Evolutionary conservation across 2,329 filamentous ascomycete species (phyloP), one percentile per base, ranked within the genome.

Genomic region (Trichoderma hamatum): DNA sequence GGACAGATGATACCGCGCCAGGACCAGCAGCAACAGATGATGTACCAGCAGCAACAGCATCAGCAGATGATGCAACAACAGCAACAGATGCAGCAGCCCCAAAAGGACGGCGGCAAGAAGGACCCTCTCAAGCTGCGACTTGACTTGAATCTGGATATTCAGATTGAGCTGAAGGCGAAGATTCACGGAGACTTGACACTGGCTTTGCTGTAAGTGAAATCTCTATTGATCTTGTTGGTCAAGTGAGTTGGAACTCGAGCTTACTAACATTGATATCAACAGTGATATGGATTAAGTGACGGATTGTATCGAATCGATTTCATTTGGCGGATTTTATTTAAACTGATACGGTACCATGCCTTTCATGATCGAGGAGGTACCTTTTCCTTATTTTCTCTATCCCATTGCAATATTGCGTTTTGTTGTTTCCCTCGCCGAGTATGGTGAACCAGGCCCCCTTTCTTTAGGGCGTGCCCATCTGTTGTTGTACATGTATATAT

Each of bases 151-250:
- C 80, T 94, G 65, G 92, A 94, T 75, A 85, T 94, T 63, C 91
- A 94, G 80, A 91, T 94, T 73, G 88, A 93, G 78, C 82, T 94
- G 67, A 93, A 93, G 83, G 92, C 92, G 24, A 90, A 88, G 77
- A 93, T 94, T 71, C 88, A 93, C 73, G 92, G 92, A 74, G 92
- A 94, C 81, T 78, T 94, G 75, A 92, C 90, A 10, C 79, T 93
- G 70, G 88, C 87, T 69, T 83, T 93, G 76, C 88, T 91, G 91
- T 93, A 85, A 73, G 81, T 54, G 36, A 32, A 10, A 10, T 5
- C 30, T 5, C 24, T 11, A 3, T 51, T 21, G 5, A 16, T 54
- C 3, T 28, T 51, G 5, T 32, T 26, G 5, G 16, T 16, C 19
- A 21, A 6, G 4, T 51, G 26, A 26, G 11, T 55, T 19, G 14